Evolutionary conservation across 257 asterid genomes (phyloP).

Genomic region (Leonotis leonurus): DNA sequence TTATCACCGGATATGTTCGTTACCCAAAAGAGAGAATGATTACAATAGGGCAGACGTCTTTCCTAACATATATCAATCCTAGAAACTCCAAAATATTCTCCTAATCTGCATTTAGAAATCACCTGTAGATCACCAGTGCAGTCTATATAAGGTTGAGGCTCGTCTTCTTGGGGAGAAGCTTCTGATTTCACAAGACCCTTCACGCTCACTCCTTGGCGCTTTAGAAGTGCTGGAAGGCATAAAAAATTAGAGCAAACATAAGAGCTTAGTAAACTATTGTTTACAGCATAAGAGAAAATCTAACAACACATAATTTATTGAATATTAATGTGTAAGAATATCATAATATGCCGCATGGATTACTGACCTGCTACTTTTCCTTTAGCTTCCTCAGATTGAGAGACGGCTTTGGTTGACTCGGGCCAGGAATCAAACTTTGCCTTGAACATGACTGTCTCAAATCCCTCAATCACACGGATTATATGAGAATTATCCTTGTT

Average conservation of each 20-base stretch:
- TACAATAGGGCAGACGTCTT: slow-evolving; percentile 2
- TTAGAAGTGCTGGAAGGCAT: slow-evolving; percentile 63
- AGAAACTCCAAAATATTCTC: neutral
- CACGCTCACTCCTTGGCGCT: slow-evolving; percentile 93
- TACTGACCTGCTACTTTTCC: slow-evolving; percentile 86
- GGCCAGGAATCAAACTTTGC: slow-evolving; percentile 75
- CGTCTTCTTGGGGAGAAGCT: slow-evolving; percentile 78
- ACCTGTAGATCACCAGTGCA: slow-evolving; percentile 98
- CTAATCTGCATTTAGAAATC: neutral
- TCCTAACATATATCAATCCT: too few species aligned
- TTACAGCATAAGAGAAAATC: neutral
- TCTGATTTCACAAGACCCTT: slow-evolving; percentile 77
- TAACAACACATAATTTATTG: too few species aligned
- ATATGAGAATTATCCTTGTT: slow-evolving; percentile 33
- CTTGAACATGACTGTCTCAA: slow-evolving; percentile 59
- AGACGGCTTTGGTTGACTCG: slow-evolving; percentile 28
- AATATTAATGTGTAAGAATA: neutral
- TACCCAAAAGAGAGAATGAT: neutral
- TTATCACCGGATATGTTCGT: neutral
- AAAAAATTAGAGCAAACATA: slow-evolving; percentile 11
- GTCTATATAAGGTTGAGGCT: slow-evolving; percentile 77
- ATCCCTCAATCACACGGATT: slow-evolving; percentile 60
- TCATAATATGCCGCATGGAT: slow-evolving; percentile 2
- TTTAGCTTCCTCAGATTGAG: slow-evolving; percentile 52
- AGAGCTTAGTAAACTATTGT: slow-evolving; percentile 3